Percentiles rank a stretch among this genome's conserved stretches.
Conservation (phyloP, 2,329 filamentous ascomycete species). For the Zalaria obscura region DNA sequence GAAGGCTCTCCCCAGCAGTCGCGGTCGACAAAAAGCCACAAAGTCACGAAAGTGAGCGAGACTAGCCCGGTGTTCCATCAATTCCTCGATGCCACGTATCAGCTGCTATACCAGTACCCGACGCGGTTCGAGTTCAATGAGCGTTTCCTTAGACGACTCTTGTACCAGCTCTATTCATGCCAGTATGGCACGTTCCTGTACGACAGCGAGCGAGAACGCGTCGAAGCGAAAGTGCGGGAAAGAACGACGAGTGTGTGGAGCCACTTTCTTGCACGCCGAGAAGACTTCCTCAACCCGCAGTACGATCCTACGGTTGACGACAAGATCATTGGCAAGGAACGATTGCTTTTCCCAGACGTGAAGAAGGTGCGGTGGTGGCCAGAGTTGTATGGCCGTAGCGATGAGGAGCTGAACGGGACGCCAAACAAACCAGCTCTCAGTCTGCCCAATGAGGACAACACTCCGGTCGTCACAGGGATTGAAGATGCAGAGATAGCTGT, state of each 20-base stretch:
- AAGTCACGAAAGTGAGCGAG: slow-evolving; percentile 69
- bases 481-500: slow-evolving; percentile 7
- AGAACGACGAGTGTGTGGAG: slow-evolving; percentile 71
- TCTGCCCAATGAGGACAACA: slow-evolving; percentile 6
- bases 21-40: slow-evolving; percentile 20
- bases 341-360: slow-evolving; percentile 63
- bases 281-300: slow-evolving; percentile 69
- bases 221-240: slow-evolving; percentile 4
- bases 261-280: slow-evolving; percentile 71
- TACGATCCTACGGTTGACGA: slow-evolving; percentile 70
- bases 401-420: slow-evolving; percentile 76
- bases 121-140: slow-evolving; percentile 94
- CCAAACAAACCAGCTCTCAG: slow-evolving; percentile 5
- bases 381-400: slow-evolving; percentile 69
- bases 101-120: slow-evolving; percentile 72
- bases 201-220: slow-evolving; percentile 74
- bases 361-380: slow-evolving; percentile 88
- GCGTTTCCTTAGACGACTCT: slow-evolving; percentile 70
- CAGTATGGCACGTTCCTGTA: slow-evolving; percentile 96
- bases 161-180: slow-evolving; percentile 91
- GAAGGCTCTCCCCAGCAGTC: slow-evolving; percentile 30
- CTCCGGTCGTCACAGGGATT: slow-evolving; percentile 6
- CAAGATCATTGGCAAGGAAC: slow-evolving; percentile 62
- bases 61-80: slow-evolving; percentile 95
- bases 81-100: slow-evolving; percentile 88